Percentiles rank a stretch among this genome's conserved stretches.
These are phyloP conservation scores for Pyricularia sp. DNA, from an alignment of 2,329 filamentous ascomycete genomes.

Conservation along the genomic window DNA sequence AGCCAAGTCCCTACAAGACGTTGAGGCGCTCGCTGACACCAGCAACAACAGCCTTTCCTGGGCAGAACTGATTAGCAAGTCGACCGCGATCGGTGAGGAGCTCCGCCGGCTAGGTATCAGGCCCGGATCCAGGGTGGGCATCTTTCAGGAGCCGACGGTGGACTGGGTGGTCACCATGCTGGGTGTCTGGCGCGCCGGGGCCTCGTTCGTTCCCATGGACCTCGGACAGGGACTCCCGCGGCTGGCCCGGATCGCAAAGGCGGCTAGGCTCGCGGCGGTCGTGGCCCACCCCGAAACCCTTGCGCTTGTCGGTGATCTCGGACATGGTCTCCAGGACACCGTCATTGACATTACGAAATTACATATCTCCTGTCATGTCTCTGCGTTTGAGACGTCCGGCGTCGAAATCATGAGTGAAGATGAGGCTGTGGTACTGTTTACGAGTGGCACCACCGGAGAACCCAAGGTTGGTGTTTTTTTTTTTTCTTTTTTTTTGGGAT, in stretches of 20 bases:
- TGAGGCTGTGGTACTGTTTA: constrained; percentile 45
- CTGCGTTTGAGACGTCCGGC: neutral
- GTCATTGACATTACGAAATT: neutral
- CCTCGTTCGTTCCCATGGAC: constrained; percentile 21
- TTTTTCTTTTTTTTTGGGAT: neutral
- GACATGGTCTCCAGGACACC: neutral
- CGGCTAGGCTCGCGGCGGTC: constrained; percentile 16
- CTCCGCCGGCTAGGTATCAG: neutral
- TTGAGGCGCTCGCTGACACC: neutral
- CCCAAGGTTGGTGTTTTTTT: constrained; percentile 43
- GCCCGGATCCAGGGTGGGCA: neutral
- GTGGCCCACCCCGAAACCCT: constrained; percentile 9
- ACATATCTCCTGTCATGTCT: no score
- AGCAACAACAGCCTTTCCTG: neutral
- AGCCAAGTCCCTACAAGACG: neutral
- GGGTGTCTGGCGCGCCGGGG: constrained; percentile 20
- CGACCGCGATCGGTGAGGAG: neutral
- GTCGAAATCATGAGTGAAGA: constrained; percentile 14
- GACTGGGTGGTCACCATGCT: constrained; percentile 19
- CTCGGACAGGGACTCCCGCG: constrained; percentile 15
- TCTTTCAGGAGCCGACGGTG: constrained; percentile 11
- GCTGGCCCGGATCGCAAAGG: constrained; percentile 2
- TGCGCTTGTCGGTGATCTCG: neutral
- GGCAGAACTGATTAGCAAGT: neutral
- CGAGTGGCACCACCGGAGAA: constrained; percentile 57